A percentile compares a stretch with the other conserved stretches of the same genome.
phyloP scores from a whole-genome alignment of 495 filamentous ascomycete genomes.

The Hyaloscypha variabilis region DNA sequence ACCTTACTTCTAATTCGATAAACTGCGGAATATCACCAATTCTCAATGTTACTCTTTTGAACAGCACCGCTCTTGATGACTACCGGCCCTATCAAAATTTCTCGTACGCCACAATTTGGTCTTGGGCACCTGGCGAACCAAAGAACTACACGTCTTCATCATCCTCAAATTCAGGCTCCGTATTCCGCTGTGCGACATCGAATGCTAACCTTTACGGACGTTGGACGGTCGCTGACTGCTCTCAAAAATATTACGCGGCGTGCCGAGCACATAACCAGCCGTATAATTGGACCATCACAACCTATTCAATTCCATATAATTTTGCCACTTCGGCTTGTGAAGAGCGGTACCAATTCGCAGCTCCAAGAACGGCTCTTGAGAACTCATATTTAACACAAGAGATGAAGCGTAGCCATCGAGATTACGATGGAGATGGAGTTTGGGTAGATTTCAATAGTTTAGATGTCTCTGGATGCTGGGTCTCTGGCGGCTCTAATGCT shows the following conservation, averaged over 20 bases:
- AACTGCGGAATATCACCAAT: slow-evolving; percentile 61
- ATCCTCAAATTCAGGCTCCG: slow-evolving; percentile 30
- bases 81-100: slow-evolving; percentile 51
- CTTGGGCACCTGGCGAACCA: slow-evolving; percentile 60
- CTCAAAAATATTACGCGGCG: slow-evolving; percentile 47
- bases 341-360: slow-evolving; percentile 43
- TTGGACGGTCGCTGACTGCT: slow-evolving; percentile 61
- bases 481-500: slow-evolving; percentile 48
- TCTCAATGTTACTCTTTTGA: slow-evolving; percentile 57
- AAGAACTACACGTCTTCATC: slow-evolving; percentile 39
- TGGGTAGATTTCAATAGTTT: slow-evolving; percentile 65
- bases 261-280: slow-evolving; percentile 54
- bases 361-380: slow-evolving; percentile 63
- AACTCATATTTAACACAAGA: slow-evolving; percentile 54
- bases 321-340: slow-evolving; percentile 39
- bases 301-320: slow-evolving; percentile 39
- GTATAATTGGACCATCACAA: slow-evolving; percentile 58
- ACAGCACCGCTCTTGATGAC: slow-evolving; percentile 50
- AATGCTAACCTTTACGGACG: slow-evolving; percentile 45
- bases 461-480: slow-evolving; percentile 60
- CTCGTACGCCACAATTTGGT: slow-evolving; percentile 56
- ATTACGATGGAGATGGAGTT: slow-evolving; percentile 37
- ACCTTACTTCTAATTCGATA: slow-evolving; percentile 44
- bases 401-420: slow-evolving; percentile 28
- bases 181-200: slow-evolving; percentile 56